Conservation (phyloP, 2,329 filamentous ascomycete genomes). For the Penicillium frequentans region DNA sequence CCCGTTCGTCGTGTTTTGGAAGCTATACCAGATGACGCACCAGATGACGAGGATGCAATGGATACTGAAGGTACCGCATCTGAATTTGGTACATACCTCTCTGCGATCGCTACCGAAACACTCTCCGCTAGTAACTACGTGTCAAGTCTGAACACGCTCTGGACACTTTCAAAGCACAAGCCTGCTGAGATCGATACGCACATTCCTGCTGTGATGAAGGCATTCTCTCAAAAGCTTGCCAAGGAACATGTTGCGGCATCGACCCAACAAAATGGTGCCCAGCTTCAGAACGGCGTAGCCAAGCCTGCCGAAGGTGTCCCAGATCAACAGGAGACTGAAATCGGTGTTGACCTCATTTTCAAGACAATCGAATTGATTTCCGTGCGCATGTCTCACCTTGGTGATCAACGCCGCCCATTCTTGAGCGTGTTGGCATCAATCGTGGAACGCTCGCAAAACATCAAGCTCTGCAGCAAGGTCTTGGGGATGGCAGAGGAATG, state of each 20-base stretch:
- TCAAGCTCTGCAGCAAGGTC: slow-evolving; percentile 85
- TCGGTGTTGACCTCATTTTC: slow-evolving; percentile 88
- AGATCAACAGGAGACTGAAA: slow-evolving; percentile 75
- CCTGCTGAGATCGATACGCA: slow-evolving; percentile 88
- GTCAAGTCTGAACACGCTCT: slow-evolving; percentile 88
- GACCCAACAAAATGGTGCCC: slow-evolving; percentile 49
- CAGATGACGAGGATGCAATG: slow-evolving; percentile 79
- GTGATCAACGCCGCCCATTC: slow-evolving; percentile 88
- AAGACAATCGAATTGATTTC: slow-evolving; percentile 94
- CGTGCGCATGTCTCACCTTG: slow-evolving; percentile 85
- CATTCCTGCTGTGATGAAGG: slow-evolving; percentile 86
- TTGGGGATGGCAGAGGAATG: slow-evolving; percentile 90
- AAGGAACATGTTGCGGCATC: slow-evolving; percentile 86
- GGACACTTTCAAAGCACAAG: slow-evolving; percentile 83
- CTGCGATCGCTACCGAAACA: slow-evolving; percentile 81
- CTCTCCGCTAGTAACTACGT: slow-evolving; percentile 79
- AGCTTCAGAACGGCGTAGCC: slow-evolving; percentile 40
- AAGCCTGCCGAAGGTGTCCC: slow-evolving; percentile 47
- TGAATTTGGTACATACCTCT: slow-evolving; percentile 83
- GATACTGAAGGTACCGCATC: slow-evolving; percentile 75
- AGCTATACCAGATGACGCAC: slow-evolving; percentile 76
- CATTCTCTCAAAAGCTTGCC: slow-evolving; percentile 84
- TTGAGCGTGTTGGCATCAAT: slow-evolving; percentile 91
- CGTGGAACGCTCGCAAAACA: slow-evolving; percentile 91
- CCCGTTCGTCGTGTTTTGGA: slow-evolving; percentile 79